phyloP scores from a whole-genome alignment of 352 stramenopile species.

The Phytophthora cajani region DNA sequence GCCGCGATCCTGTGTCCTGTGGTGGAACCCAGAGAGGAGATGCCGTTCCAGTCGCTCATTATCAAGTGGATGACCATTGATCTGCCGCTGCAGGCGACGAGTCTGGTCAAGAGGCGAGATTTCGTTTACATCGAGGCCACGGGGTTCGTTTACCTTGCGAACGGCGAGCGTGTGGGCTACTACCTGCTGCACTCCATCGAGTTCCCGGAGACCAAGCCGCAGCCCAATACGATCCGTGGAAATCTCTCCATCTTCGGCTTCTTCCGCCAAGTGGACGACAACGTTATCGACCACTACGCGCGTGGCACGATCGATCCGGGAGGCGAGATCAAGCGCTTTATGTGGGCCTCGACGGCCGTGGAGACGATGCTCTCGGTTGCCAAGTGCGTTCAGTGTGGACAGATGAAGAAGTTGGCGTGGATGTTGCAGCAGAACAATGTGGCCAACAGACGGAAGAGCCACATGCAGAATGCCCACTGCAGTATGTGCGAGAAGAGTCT shows the following conservation, averaged over 20 bases:
- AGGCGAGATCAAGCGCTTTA: not conserved
- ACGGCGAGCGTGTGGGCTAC: not conserved
- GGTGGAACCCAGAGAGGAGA: slow-evolving; percentile 25
- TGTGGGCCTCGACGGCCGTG: too few relatives aligned
- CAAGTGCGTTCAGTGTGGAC: slow-evolving; percentile 47
- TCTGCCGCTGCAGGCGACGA: slow-evolving; percentile 19
- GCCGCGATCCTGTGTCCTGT: slow-evolving; percentile 31
- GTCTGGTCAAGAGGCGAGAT: slow-evolving; percentile 32
- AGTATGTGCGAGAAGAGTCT: slow-evolving; percentile 13
- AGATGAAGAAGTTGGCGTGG: slow-evolving; percentile 68
- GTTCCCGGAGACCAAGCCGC: too few relatives aligned
- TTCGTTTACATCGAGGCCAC: slow-evolving; percentile 42
- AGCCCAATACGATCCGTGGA: too few relatives aligned
- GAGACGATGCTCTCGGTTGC: not conserved
- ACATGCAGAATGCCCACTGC: slow-evolving; percentile 8
- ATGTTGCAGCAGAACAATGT: slow-evolving; percentile 23
- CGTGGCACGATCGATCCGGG: too few relatives aligned
- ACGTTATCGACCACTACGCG: too few relatives aligned
- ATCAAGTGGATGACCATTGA: slow-evolving; percentile 45
- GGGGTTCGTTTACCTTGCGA: slow-evolving; percentile 41
- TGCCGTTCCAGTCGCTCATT: slow-evolving; percentile 31
- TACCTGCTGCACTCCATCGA: too few relatives aligned
- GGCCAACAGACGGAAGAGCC: slow-evolving; percentile 6
- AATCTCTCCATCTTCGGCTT: too few relatives aligned
- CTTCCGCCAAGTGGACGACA: too few relatives aligned